These are phyloP conservation scores for Acrasis kona DNA, from an alignment of 78 protist genomes.

Conservation along the genomic window DNA sequence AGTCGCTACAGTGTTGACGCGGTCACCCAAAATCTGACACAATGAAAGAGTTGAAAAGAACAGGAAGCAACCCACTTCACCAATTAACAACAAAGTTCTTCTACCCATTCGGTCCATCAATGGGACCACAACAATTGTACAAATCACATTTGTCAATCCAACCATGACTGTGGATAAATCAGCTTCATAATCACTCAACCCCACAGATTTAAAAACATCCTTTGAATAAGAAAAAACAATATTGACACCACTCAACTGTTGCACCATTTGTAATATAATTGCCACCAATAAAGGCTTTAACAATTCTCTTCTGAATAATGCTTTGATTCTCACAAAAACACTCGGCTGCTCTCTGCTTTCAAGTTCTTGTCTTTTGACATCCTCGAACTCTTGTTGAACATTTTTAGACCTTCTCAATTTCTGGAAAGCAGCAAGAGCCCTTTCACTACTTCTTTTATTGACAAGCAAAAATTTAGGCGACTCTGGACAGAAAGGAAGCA, in stretches of 20 bases:
- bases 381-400: background rate
- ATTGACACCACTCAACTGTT: conserved; percentile 23
- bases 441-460: background rate
- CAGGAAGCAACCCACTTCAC: background rate
- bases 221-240: conserved; percentile 15
- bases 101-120: conserved; percentile 5
- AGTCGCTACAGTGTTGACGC: background rate
- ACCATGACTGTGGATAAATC: background rate
- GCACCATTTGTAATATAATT: conserved; percentile 6
- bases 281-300: background rate
- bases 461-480: background rate
- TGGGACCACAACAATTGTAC: background rate
- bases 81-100: background rate
- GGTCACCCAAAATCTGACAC: background rate
- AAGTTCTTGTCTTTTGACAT: background rate
- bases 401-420: background rate
- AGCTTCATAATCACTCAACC: background rate
- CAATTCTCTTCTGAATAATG: background rate
- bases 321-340: background rate
- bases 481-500: background rate
- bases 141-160: background rate
- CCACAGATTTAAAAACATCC: background rate
- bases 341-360: background rate
- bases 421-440: background rate
- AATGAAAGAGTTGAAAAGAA: background rate